Base-by-base conservation (phyloP, 177 flowering plant species). In the Vitis hybrid region DNA sequence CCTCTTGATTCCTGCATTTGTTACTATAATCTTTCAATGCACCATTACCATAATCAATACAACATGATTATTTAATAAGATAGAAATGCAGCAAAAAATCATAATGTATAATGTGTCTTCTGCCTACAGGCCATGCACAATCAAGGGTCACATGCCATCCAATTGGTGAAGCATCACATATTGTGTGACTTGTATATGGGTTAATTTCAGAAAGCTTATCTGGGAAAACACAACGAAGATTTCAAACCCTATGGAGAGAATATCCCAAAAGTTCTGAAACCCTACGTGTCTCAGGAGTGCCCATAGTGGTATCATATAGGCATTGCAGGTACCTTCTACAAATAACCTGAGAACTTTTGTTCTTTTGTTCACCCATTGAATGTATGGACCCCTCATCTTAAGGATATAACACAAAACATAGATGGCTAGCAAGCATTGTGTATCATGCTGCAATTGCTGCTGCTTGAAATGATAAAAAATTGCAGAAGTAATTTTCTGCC, bases 1-100 rank as follows among this genome's bases (percentile, higher is more conserved):
- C 90, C 96, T 88, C 98, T 91, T 70, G 96, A 85, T 75, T 93
- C 98, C 99, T 95, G 93, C 86, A 87, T 62, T 55, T 65, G 57
- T 72, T 20, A 13, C 31, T 33, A 26, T 26, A n/a, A 64, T 12
- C 50, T 66, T 11, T 76, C 60, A 75, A 61, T 19, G 14, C 26
- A 26, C 31, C 6, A 11, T 22, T 22, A 16, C 2, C 4, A 13
- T 67, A 58, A 9, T 20, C 29, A 45, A 53, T 10, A 62, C 55
- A 29, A 12, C 19, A 31, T 11, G 48, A n/a, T 26, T 62, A 51
- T 58, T 8, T 64, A 51, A 1, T 26, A 26, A 26, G 29, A 20
- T 49, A 66, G 50, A 12, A 60, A 19, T 59, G 70, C 62, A 68
- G 60, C 55, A 51, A 10, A 15, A 39, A 50, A 55, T 0, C 66